phyloP scores from a whole-genome alignment of 768 basidiomycete species.

The Lentinula aciculospora region DNA sequence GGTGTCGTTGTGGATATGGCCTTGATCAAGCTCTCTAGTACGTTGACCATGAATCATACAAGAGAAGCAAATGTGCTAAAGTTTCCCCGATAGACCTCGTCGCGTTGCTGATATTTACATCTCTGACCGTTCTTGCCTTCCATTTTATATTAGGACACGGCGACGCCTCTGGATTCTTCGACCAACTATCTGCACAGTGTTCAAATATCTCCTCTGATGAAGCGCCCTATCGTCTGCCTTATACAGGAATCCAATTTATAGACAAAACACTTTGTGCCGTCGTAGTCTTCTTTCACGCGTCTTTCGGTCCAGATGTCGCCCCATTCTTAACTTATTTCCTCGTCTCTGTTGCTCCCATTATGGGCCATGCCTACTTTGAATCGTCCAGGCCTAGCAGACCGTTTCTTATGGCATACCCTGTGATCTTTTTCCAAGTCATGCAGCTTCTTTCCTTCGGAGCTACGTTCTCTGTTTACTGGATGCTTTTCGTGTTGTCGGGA shows the following conservation, averaged over 20 bases:
- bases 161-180: constrained; percentile 20
- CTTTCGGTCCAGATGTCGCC: constrained; percentile 23
- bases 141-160: constrained; percentile 30
- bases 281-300: constrained; percentile 42
- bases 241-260: constrained; percentile 29
- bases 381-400: constrained; percentile 31
- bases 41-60: neutral
- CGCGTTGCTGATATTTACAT: constrained; percentile 33
- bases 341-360: constrained; percentile 24
- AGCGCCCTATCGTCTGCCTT: constrained; percentile 29
- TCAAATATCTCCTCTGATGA: constrained; percentile 8
- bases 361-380: constrained; percentile 37
- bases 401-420: constrained; percentile 32
- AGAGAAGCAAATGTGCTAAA: neutral
- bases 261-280: constrained; percentile 37
- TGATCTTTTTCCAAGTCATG: constrained; percentile 32
- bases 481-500: constrained; percentile 36
- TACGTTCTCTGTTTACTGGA: constrained; percentile 42
- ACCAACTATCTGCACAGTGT: constrained; percentile 29
- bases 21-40: neutral
- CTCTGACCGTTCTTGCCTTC: constrained; percentile 27
- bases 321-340: constrained; percentile 34
- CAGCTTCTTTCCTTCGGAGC: constrained; percentile 39
- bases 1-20: neutral
- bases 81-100: constrained; percentile 9